These are phyloP conservation scores for Oemleria cerasiformis DNA, from an alignment of 306 rosid genomes.

Conservation along the genomic window DNA sequence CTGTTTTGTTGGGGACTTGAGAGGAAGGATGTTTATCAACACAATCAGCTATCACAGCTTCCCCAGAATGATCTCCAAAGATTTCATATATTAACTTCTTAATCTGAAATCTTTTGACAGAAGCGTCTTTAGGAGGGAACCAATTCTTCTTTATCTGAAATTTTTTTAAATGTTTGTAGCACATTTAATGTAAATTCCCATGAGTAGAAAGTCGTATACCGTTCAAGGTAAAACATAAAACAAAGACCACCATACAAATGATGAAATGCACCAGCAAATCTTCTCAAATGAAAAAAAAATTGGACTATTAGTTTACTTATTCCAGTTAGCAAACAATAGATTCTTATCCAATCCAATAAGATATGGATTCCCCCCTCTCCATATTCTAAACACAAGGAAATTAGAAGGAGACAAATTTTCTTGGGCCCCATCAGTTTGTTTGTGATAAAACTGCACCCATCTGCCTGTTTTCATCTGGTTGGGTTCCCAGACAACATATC, in stretches of 20 bases:
- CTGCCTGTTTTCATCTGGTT: neutral
- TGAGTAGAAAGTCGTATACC: neutral
- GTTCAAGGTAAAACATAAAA: neutral
- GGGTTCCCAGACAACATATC: neutral
- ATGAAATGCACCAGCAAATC: neutral
- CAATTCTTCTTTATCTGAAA: constrained; percentile 57
- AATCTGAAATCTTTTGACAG: constrained; percentile 53
- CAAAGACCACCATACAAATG: neutral
- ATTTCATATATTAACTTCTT: constrained; percentile 49
- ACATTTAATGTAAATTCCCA: neutral
- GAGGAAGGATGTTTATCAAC: constrained; percentile 29
- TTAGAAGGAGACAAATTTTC: neutral
- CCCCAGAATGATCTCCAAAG: constrained; percentile 33
- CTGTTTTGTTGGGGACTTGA: constrained; percentile 16
- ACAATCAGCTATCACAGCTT: constrained; percentile 28
- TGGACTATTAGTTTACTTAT: neutral
- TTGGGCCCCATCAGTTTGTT: neutral
- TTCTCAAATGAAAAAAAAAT: neutral
- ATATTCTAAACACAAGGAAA: neutral
- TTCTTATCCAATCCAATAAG: neutral
- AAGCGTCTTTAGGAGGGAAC: constrained; percentile 73
- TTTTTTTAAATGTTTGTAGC: constrained; percentile 4
- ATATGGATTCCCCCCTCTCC: neutral
- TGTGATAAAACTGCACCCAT: neutral
- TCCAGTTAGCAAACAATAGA: neutral